phyloP scores from a whole-genome alignment of 2,329 filamentous ascomycete genomes.

The Tolypocladium amazonense region DNA sequence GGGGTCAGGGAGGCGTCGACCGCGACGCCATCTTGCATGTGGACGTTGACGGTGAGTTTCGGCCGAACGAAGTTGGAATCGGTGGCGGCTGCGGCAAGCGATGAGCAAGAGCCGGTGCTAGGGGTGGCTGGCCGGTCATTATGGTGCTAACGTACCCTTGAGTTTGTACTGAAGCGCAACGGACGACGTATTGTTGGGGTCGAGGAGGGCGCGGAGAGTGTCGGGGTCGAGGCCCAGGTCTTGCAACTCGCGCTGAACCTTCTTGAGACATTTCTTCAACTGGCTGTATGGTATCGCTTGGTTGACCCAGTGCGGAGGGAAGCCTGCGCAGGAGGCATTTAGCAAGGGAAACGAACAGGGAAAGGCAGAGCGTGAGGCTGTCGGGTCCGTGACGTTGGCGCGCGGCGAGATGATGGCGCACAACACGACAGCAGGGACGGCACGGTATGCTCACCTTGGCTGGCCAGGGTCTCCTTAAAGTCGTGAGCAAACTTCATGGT shows the following conservation, averaged over 20 bases:
- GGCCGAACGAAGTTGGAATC: constrained; percentile 46
- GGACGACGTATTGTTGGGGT: constrained; percentile 34
- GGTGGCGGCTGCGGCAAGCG: constrained; percentile 17
- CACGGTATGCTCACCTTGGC: constrained; percentile 35
- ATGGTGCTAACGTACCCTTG: constrained; percentile 36
- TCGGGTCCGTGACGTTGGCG: not conserved
- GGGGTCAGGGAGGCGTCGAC: constrained; percentile 59
- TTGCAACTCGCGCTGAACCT: constrained; percentile 60
- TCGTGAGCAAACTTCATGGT: constrained; percentile 80
- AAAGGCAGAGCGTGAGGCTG: not conserved
- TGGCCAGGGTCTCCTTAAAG: constrained; percentile 59
- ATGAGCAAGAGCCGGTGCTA: not conserved
- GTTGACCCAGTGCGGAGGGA: constrained; percentile 61
- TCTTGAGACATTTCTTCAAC: constrained; percentile 83
- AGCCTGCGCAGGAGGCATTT: constrained; percentile 32
- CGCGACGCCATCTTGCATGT: constrained; percentile 54
- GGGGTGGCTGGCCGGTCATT: not conserved
- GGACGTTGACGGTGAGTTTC: constrained; percentile 59
- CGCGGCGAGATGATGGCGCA: not conserved
- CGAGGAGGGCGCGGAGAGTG: constrained; percentile 56
- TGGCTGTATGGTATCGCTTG: constrained; percentile 74
- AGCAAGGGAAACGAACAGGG: not conserved
- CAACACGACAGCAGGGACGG: not conserved
- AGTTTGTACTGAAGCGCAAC: constrained; percentile 44
- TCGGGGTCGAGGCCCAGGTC: constrained; percentile 61